Conservation (phyloP, 2,329 filamentous ascomycete genomes). For the Aspergillus japonicus region DNA sequence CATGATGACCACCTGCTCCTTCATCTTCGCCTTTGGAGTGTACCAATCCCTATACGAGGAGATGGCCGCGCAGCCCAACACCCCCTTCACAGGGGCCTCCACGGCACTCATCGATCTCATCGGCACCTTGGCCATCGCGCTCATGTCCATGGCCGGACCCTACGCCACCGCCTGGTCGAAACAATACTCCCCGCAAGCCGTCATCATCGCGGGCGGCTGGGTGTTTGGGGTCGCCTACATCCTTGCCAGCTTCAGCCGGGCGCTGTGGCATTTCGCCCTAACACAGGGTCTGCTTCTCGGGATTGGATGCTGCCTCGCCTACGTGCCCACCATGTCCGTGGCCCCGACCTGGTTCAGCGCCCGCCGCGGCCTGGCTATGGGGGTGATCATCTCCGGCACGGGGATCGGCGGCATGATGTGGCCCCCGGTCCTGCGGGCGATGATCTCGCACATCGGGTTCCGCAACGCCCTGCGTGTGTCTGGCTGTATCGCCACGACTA, state of each 20-base stretch:
- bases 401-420: slow-evolving; percentile 43
- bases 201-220: slow-evolving; percentile 35
- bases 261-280: slow-evolving; percentile 35
- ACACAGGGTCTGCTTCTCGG: slow-evolving; percentile 42
- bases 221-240: slow-evolving; percentile 36
- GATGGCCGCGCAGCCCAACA: slow-evolving; percentile 25
- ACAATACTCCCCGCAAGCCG: slow-evolving; percentile 31
- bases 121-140: slow-evolving; percentile 36
- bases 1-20: slow-evolving; percentile 39
- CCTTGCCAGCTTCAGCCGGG: slow-evolving; percentile 35
- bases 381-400: slow-evolving; percentile 40
- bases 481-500: slow-evolving; percentile 28
- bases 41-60: slow-evolving; percentile 44
- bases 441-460: slow-evolving; percentile 37
- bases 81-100: slow-evolving; percentile 36
- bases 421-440: slow-evolving; percentile 34
- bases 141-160: slow-evolving; percentile 41
- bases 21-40: slow-evolving; percentile 44
- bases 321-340: slow-evolving; percentile 41
- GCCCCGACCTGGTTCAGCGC: slow-evolving; percentile 41
- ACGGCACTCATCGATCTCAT: slow-evolving; percentile 42
- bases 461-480: slow-evolving; percentile 40
- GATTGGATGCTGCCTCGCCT: slow-evolving; percentile 40
- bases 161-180: slow-evolving; percentile 39
- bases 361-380: slow-evolving; percentile 41